phyloP scores from a whole-genome alignment of 2,329 filamentous ascomycete species.

The Sordariomycetes sp. region DNA sequence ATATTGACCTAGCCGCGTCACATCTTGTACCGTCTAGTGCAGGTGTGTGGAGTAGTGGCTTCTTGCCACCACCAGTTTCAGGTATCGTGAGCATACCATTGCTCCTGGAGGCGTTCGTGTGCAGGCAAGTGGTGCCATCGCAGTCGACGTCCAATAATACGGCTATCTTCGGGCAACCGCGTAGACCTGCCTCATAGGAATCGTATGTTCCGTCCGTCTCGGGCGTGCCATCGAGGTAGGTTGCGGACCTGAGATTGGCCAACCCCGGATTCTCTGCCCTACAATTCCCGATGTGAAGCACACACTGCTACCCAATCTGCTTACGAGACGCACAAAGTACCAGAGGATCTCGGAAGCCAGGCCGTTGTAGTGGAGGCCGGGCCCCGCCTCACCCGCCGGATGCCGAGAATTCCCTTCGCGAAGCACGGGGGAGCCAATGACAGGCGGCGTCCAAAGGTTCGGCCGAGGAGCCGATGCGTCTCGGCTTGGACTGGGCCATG shows the following conservation, averaged over 20 bases:
- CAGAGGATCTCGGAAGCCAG: background rate
- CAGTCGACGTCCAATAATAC: background rate
- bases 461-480: background rate
- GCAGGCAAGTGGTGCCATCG: background rate
- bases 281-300: conserved; percentile 3
- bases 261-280: conserved; percentile 5
- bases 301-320: background rate
- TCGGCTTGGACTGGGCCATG: background rate
- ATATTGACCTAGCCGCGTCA: background rate
- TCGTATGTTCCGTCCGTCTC: background rate
- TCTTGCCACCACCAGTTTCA: background rate
- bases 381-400: background rate
- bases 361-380: background rate
- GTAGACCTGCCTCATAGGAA: background rate
- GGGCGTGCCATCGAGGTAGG: background rate
- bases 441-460: background rate
- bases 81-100: background rate
- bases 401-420: conserved; percentile 3
- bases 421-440: background rate
- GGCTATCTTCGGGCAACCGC: background rate
- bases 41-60: background rate
- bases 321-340: background rate
- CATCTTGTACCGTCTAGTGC: background rate
- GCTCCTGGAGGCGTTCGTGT: background rate
- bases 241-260: background rate